Conservation (phyloP, 257 asterid species). For the Plectranthus barbatus region DNA sequence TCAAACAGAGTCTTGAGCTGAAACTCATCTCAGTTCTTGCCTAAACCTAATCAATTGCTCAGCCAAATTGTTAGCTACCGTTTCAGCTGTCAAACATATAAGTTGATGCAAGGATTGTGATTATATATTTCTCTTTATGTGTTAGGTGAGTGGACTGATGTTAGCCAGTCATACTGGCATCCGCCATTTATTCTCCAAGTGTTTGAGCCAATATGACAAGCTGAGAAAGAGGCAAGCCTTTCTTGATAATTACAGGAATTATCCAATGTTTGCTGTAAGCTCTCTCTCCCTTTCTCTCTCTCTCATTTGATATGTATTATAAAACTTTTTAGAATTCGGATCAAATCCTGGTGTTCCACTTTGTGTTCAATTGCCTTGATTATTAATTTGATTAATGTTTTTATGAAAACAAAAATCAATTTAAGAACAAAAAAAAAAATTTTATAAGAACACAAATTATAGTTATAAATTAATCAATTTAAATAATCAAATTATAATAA, state of each 20-base stretch:
- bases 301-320: slow-evolving; percentile 1
- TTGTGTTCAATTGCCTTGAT: no score
- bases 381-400: no score
- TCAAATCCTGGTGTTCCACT: no score
- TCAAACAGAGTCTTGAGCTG: no score
- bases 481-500: no score
- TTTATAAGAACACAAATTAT: no score
- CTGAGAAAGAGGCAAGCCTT: slow-evolving; percentile 98
- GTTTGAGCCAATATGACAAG: slow-evolving; percentile 95
- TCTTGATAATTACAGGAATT: slow-evolving; percentile 90
- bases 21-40: no score
- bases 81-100: not conserved
- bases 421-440: no score
- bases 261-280: slow-evolving; percentile 97
- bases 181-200: slow-evolving; percentile 94
- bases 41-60: not conserved
- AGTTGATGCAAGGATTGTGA: not conserved
- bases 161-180: slow-evolving; percentile 98
- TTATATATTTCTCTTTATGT: slow-evolving; percentile 12
- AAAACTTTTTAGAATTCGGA: no score
- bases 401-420: no score
- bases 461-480: no score
- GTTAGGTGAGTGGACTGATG: slow-evolving; percentile 96
- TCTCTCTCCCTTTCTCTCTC: no score
- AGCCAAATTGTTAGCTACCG: not conserved